Conservation (phyloP, 2,329 filamentous ascomycete species). For the Parastagonospora nodorum region DNA sequence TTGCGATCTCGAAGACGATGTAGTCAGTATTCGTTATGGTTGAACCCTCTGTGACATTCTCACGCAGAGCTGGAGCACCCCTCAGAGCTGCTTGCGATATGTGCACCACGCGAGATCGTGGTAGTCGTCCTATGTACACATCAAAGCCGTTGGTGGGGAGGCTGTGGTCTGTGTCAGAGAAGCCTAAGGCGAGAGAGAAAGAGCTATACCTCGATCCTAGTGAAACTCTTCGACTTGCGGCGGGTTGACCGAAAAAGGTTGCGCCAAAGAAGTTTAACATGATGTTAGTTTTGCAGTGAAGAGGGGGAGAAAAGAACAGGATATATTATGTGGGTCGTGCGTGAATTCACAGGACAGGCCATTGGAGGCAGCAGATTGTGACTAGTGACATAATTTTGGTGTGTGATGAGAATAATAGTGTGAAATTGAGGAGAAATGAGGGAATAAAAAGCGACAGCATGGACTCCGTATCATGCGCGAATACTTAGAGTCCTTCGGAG, state of each 20-base stretch:
- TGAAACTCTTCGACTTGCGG: neutral
- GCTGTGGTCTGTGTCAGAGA: neutral
- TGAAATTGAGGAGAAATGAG: neutral
- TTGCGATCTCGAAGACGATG: conserved; percentile 5
- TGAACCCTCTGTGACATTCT: conserved; percentile 1
- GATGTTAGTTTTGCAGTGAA: neutral
- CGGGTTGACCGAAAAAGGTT: neutral
- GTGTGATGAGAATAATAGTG: too few species aligned
- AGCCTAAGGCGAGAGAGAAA: neutral
- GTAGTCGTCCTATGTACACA: conserved; percentile 7
- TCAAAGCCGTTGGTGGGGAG: neutral
- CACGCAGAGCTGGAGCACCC: neutral
- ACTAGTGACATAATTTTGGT: too few species aligned
- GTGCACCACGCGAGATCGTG: neutral
- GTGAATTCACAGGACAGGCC: neutral
- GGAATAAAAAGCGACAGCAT: neutral
- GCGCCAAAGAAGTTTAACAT: neutral
- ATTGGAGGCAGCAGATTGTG: neutral
- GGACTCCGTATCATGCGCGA: neutral
- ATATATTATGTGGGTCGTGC: neutral
- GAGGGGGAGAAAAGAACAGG: neutral
- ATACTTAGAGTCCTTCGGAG: too few species aligned
- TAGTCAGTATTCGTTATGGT: conserved; percentile 8
- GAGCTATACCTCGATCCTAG: neutral
- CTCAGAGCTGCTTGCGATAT: conserved; percentile 2